These are phyloP conservation scores for Coffea humblotiana DNA, from an alignment of 305 asterid species.

Conservation along the genomic window DNA sequence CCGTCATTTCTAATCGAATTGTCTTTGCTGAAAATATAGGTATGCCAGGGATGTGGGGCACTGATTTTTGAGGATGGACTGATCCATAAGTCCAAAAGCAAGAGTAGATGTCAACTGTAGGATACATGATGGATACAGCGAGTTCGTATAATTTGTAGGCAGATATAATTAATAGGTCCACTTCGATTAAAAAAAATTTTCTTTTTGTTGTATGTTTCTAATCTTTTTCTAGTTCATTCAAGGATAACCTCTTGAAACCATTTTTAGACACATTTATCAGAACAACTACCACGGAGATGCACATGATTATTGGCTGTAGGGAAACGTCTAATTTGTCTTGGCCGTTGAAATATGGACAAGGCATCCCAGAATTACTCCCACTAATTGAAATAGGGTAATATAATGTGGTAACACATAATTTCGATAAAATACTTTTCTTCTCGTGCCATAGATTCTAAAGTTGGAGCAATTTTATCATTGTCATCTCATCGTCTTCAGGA, in stretches of 20 bases:
- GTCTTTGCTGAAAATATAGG: neutral
- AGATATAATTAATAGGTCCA: neutral
- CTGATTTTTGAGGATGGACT: neutral
- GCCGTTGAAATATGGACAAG: neutral
- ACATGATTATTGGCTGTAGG: neutral
- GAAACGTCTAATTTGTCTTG: neutral
- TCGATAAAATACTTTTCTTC: too few relatives aligned
- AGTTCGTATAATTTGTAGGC: neutral
- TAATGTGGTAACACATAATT: too few relatives aligned
- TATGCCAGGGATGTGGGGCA: neutral
- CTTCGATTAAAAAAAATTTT: neutral
- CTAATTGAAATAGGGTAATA: neutral
- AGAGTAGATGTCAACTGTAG: neutral
- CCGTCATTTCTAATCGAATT: constrained; percentile 2
- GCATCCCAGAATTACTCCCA: neutral
- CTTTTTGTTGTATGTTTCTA: neutral
- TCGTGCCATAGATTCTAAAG: too few relatives aligned
- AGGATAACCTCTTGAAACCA: neutral
- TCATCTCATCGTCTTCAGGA: too few relatives aligned
- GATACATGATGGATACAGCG: constrained; percentile 3
- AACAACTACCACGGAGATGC: neutral
- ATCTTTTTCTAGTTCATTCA: neutral
- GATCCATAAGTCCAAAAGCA: neutral
- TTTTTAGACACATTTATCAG: neutral
- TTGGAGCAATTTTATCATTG: too few relatives aligned